A percentile compares a stretch with the other conserved stretches of the same genome.
These are phyloP conservation scores for Rhizopus delemar DNA, from an alignment of 371 early-diverging fungal genomes.

Conservation along the genomic window DNA sequence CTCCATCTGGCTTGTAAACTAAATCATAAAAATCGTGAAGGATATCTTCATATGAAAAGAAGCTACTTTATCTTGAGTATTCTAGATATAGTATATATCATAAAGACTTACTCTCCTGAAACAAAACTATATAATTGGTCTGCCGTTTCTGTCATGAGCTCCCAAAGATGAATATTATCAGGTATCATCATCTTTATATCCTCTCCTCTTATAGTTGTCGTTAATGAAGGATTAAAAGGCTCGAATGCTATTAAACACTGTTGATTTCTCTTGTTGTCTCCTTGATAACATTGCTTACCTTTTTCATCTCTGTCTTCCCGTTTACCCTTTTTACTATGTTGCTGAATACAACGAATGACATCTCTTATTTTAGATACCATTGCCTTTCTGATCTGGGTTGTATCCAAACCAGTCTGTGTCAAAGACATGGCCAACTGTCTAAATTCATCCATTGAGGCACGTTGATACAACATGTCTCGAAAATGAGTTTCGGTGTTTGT, in stretches of 20 bases:
- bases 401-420: slow-evolving; percentile 45
- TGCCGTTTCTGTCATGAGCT: slow-evolving; percentile 73
- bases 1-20: slow-evolving; percentile 57
- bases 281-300: slow-evolving; percentile 4
- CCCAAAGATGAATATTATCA: slow-evolving; percentile 70
- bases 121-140: slow-evolving; percentile 81
- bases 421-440: slow-evolving; percentile 51
- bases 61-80: slow-evolving; percentile 26
- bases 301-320: slow-evolving; percentile 14
- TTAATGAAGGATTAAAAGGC: slow-evolving; percentile 23
- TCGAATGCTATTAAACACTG: slow-evolving; percentile 14
- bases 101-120: slow-evolving; percentile 51
- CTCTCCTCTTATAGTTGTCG: slow-evolving; percentile 27
- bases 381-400: slow-evolving; percentile 66
- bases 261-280: not conserved
- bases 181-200: slow-evolving; percentile 69
- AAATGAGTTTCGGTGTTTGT: slow-evolving; percentile 61
- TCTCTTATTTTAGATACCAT: slow-evolving; percentile 68
- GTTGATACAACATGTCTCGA: slow-evolving; percentile 72
- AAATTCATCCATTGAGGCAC: slow-evolving; percentile 78
- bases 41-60: slow-evolving; percentile 67
- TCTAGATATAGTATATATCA: not conserved
- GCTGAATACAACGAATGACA: slow-evolving; percentile 68
- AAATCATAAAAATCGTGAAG: slow-evolving; percentile 65
- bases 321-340: slow-evolving; percentile 30